phyloP scores from a whole-genome alignment of 2,329 filamentous ascomycete species.

The Emmonsiellopsis sp. region DNA sequence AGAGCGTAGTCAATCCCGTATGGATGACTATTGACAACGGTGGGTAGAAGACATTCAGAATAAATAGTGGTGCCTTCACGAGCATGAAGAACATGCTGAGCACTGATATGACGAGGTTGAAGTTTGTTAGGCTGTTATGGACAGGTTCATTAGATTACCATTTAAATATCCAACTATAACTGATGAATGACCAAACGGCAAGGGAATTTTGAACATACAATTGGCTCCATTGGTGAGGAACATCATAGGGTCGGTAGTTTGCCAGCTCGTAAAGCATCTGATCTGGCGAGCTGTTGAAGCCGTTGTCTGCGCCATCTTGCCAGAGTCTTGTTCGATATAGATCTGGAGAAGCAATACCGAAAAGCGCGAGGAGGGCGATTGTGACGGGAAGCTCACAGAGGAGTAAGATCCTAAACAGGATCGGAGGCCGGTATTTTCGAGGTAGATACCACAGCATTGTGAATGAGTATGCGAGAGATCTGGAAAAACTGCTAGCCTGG shows the following conservation, averaged over 20 bases:
- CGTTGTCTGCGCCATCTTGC: slow-evolving; percentile 52
- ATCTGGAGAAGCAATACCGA: slow-evolving; percentile 54
- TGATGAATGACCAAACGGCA: background rate
- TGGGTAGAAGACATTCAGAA: slow-evolving; percentile 49
- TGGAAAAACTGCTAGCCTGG: background rate
- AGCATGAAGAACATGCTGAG: slow-evolving; percentile 54
- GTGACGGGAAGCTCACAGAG: slow-evolving; percentile 48
- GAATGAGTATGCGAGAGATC: background rate
- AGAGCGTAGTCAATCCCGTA: slow-evolving; percentile 42
- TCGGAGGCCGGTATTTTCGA: slow-evolving; percentile 46
- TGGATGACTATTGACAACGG: slow-evolving; percentile 47
- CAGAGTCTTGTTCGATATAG: slow-evolving; percentile 53
- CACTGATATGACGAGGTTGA: slow-evolving; percentile 53
- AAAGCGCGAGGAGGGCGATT: slow-evolving; percentile 49
- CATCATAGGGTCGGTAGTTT: slow-evolving; percentile 47
- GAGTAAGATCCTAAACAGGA: slow-evolving; percentile 44
- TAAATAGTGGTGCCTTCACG: slow-evolving; percentile 47
- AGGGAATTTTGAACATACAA: slow-evolving; percentile 38
- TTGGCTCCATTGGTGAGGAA: slow-evolving; percentile 51
- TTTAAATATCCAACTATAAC: background rate
- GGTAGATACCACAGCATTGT: slow-evolving; percentile 31
- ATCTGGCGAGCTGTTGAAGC: slow-evolving; percentile 54
- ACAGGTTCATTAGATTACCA: background rate
- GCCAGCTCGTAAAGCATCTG: slow-evolving; percentile 49
- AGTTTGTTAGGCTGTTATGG: slow-evolving; percentile 46